Conservation (phyloP, 768 basidiomycete species). For the Boletus rufocinnamomeus region DNA sequence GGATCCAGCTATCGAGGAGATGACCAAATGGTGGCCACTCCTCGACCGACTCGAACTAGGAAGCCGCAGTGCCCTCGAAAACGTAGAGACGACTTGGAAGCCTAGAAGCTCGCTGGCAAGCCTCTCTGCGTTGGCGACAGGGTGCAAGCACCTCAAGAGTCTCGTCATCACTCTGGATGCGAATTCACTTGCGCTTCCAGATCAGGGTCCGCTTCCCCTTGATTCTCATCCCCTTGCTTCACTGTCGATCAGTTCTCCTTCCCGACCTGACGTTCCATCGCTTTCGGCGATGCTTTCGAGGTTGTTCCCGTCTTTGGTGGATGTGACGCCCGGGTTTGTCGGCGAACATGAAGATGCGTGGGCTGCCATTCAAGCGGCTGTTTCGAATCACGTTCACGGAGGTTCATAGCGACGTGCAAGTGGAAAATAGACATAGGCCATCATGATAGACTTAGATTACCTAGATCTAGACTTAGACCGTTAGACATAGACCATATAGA, state of each 20-base stretch:
- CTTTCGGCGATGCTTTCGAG: conserved; percentile 35
- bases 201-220: neutral
- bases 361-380: conserved; percentile 17
- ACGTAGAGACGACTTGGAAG: conserved; percentile 20
- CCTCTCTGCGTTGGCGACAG: conserved; percentile 18
- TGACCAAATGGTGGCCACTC: conserved; percentile 48
- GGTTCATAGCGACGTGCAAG: neutral
- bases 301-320: conserved; percentile 43
- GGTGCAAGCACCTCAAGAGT: conserved; percentile 19
- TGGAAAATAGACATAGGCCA: conserved; percentile 9
- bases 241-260: conserved; percentile 38
- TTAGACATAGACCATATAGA: neutral
- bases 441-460: neutral
- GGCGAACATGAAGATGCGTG: conserved; percentile 36
- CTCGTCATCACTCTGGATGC: conserved; percentile 26
- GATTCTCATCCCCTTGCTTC: conserved; percentile 30
- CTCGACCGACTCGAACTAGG: conserved; percentile 47
- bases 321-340: conserved; percentile 38
- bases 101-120: conserved; percentile 21
- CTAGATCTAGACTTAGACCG: conserved; percentile 3
- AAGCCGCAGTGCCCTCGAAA: conserved; percentile 28
- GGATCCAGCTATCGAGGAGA: conserved; percentile 41
- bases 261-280: conserved; percentile 28
- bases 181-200: neutral
- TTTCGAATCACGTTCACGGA: conserved; percentile 4